Conservation (phyloP, 2,329 filamentous ascomycete species). For the Neospermospora avenae region DNA sequence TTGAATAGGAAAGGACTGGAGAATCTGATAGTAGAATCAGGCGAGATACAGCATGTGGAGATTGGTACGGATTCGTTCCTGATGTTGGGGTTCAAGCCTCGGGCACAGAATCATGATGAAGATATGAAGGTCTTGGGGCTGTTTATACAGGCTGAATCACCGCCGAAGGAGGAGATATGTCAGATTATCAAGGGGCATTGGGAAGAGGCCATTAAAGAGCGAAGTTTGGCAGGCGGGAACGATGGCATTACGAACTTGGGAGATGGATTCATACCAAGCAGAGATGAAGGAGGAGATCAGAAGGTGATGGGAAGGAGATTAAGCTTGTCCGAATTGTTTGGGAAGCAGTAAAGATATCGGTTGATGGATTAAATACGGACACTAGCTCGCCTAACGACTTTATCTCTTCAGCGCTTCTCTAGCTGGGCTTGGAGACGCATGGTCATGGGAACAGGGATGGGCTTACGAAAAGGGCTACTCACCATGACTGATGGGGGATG, state of each 20-base stretch:
- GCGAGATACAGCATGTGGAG: slow-evolving; percentile 60
- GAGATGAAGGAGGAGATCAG: slow-evolving; percentile 8
- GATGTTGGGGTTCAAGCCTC: slow-evolving; percentile 13
- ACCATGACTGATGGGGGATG: no score
- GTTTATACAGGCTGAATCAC: slow-evolving; percentile 52
- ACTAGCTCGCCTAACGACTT: background rate
- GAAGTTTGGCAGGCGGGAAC: slow-evolving; percentile 5
- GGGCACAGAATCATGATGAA: background rate
- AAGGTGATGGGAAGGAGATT: slow-evolving; percentile 26
- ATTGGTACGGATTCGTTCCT: slow-evolving; percentile 47
- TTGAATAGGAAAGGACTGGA: slow-evolving; percentile 69
- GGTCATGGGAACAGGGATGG: no score
- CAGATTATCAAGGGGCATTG: slow-evolving; percentile 31
- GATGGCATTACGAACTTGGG: slow-evolving; percentile 7
- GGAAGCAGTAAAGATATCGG: slow-evolving; percentile 3
- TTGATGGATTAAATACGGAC: background rate
- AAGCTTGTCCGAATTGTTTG: slow-evolving; percentile 32
- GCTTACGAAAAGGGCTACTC: no score
- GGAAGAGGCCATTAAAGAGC: slow-evolving; percentile 24
- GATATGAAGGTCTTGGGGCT: slow-evolving; percentile 47
- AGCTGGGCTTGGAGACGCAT: background rate
- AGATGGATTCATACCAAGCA: slow-evolving; percentile 11
- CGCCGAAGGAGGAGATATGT: slow-evolving; percentile 37
- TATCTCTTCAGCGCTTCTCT: background rate
- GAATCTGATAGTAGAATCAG: slow-evolving; percentile 67